Percentiles rank a stretch among this genome's conserved stretches.
These are phyloP conservation scores for Saksenaea oblongispora DNA, from an alignment of 371 early-diverging fungal genomes.

Conservation along the genomic window DNA sequence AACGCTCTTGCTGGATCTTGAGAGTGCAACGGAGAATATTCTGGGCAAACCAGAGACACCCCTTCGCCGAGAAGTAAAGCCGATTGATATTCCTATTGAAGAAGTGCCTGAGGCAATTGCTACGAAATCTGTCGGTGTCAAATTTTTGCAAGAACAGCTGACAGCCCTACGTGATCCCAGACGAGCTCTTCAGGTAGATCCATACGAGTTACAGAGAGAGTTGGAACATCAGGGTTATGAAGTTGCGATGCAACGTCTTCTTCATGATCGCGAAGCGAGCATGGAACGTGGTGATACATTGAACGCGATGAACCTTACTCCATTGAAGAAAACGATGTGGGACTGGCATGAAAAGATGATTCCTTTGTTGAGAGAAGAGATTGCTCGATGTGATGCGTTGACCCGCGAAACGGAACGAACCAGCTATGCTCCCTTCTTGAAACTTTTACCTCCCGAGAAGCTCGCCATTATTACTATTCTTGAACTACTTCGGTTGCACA, in stretches of 20 bases:
- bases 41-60: conserved; percentile 23
- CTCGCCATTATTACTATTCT: conserved; percentile 86
- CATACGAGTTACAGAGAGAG: conserved; percentile 78
- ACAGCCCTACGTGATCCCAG: conserved; percentile 49
- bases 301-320: conserved; percentile 51
- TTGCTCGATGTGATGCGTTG: conserved; percentile 39
- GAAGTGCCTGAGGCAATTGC: conserved; percentile 40
- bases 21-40: conserved; percentile 27
- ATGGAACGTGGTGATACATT: conserved; percentile 61
- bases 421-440: conserved; percentile 74
- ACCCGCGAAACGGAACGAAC: conserved; percentile 33
- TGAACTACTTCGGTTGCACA: conserved; percentile 73
- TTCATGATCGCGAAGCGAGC: conserved; percentile 56
- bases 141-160: conserved; percentile 75
- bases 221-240: conserved; percentile 85
- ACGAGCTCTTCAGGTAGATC: conserved; percentile 46
- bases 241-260: conserved; percentile 73
- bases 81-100: conserved; percentile 8
- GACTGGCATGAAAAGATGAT: conserved; percentile 79
- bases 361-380: conserved; percentile 67
- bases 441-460: conserved; percentile 73
- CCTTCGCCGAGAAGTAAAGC: neutral
- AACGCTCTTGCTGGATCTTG: conserved; percentile 29
- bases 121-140: conserved; percentile 71
- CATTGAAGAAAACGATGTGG: conserved; percentile 63